Conservation (phyloP, 176 grass and related monocot genomes). For the Musa acuminata region DNA sequence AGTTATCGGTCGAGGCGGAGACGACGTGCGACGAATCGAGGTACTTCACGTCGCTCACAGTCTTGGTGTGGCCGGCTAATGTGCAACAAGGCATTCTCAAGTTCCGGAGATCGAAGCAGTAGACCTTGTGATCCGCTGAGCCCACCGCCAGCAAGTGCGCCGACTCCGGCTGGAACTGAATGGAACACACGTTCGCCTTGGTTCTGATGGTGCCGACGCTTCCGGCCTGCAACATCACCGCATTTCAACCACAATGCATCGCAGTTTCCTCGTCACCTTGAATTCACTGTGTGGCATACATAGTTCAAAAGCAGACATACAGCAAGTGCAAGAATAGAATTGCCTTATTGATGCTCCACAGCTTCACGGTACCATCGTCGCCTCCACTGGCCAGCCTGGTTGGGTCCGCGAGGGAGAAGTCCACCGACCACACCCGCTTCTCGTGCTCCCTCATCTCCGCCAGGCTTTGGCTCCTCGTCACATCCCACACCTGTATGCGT, state of each 20-base stretch:
- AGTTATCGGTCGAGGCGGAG: slow-evolving; percentile 82
- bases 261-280: slow-evolving; percentile 12
- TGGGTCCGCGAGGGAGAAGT: slow-evolving; percentile 90
- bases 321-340: slow-evolving; percentile 69
- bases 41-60: slow-evolving; percentile 93
- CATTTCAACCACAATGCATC: slow-evolving; percentile 7
- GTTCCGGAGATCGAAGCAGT: slow-evolving; percentile 91
- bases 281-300: slow-evolving; percentile 41
- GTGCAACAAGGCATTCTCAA: slow-evolving; percentile 67
- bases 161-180: slow-evolving; percentile 91
- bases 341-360: slow-evolving; percentile 99
- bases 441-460: slow-evolving; percentile 95
- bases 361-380: slow-evolving; percentile 92
- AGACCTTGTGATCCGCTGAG: slow-evolving; percentile 88
- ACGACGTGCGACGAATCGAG: slow-evolving; percentile 65
- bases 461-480: slow-evolving; percentile 79
- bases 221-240: slow-evolving; percentile 53
- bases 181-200: slow-evolving; percentile 92
- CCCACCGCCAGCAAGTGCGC: slow-evolving; percentile 61
- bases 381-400: slow-evolving; percentile 89
- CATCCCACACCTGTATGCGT: slow-evolving; percentile 78
- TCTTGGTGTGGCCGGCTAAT: slow-evolving; percentile 74
- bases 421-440: slow-evolving; percentile 84
- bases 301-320: slow-evolving; percentile 66
- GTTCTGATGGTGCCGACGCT: slow-evolving; percentile 85